phyloP scores from a whole-genome alignment of 2,329 filamentous ascomycete genomes.

The Hymenoscyphus linearis region DNA sequence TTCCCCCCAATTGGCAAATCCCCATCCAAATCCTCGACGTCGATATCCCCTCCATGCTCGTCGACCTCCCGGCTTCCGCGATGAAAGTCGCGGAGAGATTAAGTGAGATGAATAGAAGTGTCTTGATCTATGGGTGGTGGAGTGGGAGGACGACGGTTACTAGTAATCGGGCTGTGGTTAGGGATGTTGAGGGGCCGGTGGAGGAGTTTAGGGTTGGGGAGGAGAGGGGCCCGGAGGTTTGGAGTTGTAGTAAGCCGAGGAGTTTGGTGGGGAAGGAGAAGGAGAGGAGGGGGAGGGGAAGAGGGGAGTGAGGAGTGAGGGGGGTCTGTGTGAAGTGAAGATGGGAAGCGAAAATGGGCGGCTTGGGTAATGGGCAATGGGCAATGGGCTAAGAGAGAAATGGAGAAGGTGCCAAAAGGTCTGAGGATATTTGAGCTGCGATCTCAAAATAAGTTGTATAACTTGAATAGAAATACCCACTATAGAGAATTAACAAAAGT shows the following conservation, averaged over 20 bases:
- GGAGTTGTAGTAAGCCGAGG: constrained; percentile 59
- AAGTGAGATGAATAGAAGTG: constrained; percentile 57
- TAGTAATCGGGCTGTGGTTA: constrained; percentile 59
- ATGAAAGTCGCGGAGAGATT: constrained; percentile 42
- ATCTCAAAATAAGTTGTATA: too few relatives aligned
- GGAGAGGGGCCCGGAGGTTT: constrained; percentile 55
- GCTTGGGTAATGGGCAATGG: too few relatives aligned
- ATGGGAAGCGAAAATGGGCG: neutral
- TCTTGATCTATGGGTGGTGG: constrained; percentile 64
- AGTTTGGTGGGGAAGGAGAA: constrained; percentile 65
- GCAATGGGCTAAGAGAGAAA: too few relatives aligned
- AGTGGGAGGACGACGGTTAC: constrained; percentile 56
- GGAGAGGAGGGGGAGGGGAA: constrained; percentile 15
- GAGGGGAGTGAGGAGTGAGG: neutral
- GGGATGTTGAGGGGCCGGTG: constrained; percentile 53
- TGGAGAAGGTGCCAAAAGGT: too few relatives aligned
- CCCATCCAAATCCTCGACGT: constrained; percentile 51
- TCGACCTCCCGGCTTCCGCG: constrained; percentile 40
- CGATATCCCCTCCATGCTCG: constrained; percentile 33
- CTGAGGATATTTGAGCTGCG: too few relatives aligned
- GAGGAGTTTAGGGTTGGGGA: constrained; percentile 46
- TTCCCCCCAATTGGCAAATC: constrained; percentile 50
- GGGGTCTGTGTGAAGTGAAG: neutral
- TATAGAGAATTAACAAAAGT: neutral
- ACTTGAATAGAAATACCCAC: neutral